phyloP scores from a whole-genome alignment of 1,139 yeast species.

The Arxiozyma slooffiae region DNA sequence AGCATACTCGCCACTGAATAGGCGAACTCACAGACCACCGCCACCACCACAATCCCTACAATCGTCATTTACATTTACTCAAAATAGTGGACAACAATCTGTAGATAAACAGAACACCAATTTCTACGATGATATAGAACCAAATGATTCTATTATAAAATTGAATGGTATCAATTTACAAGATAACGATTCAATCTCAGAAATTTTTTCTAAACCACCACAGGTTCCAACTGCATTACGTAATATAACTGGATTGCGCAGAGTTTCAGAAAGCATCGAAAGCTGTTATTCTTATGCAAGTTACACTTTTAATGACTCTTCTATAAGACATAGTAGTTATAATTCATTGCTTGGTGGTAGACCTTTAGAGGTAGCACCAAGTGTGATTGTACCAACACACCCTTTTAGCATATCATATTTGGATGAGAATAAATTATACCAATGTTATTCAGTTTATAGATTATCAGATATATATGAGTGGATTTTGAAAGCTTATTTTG shows the following conservation, averaged over 20 bases:
- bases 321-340: slow-evolving; percentile 25
- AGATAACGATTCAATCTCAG: neutral
- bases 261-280: slow-evolving; percentile 24
- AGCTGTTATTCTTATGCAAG: slow-evolving; percentile 28
- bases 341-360: slow-evolving; percentile 28
- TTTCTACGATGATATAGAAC: neutral
- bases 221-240: slow-evolving; percentile 19
- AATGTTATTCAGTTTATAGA: slow-evolving; percentile 44
- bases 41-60: slow-evolving; percentile 3
- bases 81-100: neutral
- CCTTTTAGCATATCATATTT: slow-evolving; percentile 48
- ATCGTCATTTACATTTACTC: neutral
- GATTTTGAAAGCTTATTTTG: slow-evolving; percentile 34
- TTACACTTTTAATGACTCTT: slow-evolving; percentile 28
- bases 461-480: slow-evolving; percentile 44
- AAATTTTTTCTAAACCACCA: slow-evolving; percentile 3
- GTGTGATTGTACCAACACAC: slow-evolving; percentile 43
- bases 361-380: slow-evolving; percentile 43
- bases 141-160: neutral
- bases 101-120: neutral
- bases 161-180: neutral
- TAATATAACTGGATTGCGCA: slow-evolving; percentile 18
- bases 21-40: slow-evolving; percentile 3
- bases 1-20: neutral
- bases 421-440: slow-evolving; percentile 40